Percentiles rank a stretch among this genome's conserved stretches.
Conservation (phyloP, 768 basidiomycete species). For the Termitomyces sp. region DNA sequence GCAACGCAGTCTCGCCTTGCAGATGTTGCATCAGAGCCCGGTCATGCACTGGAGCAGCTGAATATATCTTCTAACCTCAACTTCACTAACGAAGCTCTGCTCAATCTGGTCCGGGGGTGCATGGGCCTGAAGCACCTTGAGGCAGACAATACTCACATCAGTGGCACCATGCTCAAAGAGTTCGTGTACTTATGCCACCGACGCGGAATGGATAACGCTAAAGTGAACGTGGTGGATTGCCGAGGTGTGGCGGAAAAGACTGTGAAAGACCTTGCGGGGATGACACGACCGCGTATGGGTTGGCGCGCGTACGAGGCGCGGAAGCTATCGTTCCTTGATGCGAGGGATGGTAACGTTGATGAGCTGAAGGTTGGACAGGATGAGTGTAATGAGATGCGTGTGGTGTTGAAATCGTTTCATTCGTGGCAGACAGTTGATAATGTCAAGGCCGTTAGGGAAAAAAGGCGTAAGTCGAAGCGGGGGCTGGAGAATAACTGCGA, state of each 20-base stretch:
- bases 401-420: slow-evolving; percentile 81
- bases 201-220: slow-evolving; percentile 44
- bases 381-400: slow-evolving; percentile 69
- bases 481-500: slow-evolving; percentile 30
- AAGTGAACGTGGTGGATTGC: slow-evolving; percentile 71
- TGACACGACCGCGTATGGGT: slow-evolving; percentile 64
- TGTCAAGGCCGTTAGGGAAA: slow-evolving; percentile 61
- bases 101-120: slow-evolving; percentile 60
- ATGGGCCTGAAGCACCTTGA: slow-evolving; percentile 60
- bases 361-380: slow-evolving; percentile 67
- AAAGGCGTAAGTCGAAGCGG: slow-evolving; percentile 52
- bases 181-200: slow-evolving; percentile 55
- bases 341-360: slow-evolving; percentile 55
- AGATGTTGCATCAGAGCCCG: slow-evolving; percentile 35
- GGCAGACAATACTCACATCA: slow-evolving; percentile 74
- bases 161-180: slow-evolving; percentile 51
- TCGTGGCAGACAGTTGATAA: slow-evolving; percentile 84
- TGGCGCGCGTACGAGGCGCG: slow-evolving; percentile 73
- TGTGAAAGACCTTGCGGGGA: slow-evolving; percentile 52
- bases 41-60: slow-evolving; percentile 68
- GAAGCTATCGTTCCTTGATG: slow-evolving; percentile 66
- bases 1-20: background rate
- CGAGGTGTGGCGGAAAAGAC: slow-evolving; percentile 56
- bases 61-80: slow-evolving; percentile 61
- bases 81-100: slow-evolving; percentile 59